These are phyloP conservation scores for Leucaena leucocephala DNA, from an alignment of 306 rosid genomes.

Conservation along the genomic window DNA sequence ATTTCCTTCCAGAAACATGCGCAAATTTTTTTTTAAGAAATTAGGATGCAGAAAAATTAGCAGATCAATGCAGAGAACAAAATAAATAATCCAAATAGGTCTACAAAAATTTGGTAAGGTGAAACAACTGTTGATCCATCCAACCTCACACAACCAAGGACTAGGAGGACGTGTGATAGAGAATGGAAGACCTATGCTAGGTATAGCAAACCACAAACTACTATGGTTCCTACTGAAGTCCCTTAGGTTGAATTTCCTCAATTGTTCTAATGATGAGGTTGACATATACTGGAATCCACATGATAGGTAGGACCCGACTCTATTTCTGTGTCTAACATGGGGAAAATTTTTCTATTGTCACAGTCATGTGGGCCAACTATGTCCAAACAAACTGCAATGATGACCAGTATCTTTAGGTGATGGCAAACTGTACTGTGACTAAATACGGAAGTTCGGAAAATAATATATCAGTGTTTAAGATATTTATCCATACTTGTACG, in stretches of 20 bases:
- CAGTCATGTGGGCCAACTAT: background rate
- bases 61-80: slow-evolving; percentile 6
- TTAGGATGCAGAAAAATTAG: slow-evolving; percentile 8
- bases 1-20: slow-evolving; percentile 23
- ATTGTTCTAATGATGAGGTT: background rate
- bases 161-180: background rate
- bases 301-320: background rate
- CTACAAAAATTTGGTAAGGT: background rate
- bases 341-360: background rate
- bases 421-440: slow-evolving; percentile 13
- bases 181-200: background rate
- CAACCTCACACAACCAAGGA: slow-evolving; percentile 2
- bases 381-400: background rate
- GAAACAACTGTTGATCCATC: slow-evolving; percentile 23
- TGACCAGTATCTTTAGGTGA: slow-evolving; percentile 7
- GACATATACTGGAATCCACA: background rate
- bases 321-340: background rate
- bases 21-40: slow-evolving; percentile 10
- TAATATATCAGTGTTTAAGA: slow-evolving; percentile 20
- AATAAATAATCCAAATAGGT: slow-evolving; percentile 27
- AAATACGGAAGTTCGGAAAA: background rate
- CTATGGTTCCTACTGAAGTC: background rate
- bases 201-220: slow-evolving; percentile 25
- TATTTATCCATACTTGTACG: slow-evolving; percentile 4
- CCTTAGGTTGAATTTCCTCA: background rate